Percentiles rank a stretch among this genome's conserved stretches.
Conservation (phyloP, 257 asterid genomes). For the Petunia secreta region DNA sequence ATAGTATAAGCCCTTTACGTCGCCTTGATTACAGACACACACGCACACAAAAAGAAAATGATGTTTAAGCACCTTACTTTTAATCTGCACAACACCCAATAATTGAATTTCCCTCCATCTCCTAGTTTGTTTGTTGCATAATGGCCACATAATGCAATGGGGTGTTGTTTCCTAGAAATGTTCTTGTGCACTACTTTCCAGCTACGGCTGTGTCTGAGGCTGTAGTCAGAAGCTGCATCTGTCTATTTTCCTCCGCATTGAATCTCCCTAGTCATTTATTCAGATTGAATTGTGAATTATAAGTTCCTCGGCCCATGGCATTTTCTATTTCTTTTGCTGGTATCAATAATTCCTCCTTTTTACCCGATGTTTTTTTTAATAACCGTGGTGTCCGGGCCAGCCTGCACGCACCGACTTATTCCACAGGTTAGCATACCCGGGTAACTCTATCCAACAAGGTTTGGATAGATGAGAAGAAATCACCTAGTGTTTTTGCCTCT, state of each 20-base stretch:
- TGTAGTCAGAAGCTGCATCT: neutral
- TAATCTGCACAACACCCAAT: neutral
- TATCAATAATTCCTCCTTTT: neutral
- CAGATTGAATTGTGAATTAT: neutral
- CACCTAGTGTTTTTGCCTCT: no score
- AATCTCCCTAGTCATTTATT: neutral
- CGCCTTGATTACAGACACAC: neutral
- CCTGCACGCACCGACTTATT: no score
- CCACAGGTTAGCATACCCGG: no score
- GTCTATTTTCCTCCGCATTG: neutral
- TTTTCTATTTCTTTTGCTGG: neutral
- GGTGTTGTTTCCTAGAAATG: neutral
- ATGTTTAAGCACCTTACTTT: neutral
- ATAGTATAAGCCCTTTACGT: neutral
- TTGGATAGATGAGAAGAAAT: no score
- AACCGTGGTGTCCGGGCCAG: no score
- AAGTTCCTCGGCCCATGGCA: neutral
- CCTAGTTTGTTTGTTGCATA: slow-evolving; percentile 15
- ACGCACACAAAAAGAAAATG: neutral
- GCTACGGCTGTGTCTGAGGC: neutral
- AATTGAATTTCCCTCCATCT: neutral
- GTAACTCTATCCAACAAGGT: no score
- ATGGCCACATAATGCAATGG: neutral
- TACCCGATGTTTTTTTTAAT: neutral
- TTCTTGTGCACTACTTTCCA: neutral